Percentiles rank a stretch among this genome's conserved stretches.
Evolutionary conservation across 1,284 basidiomycete genomes (phyloP).

Genomic region (Coriolopsis trogii): DNA sequence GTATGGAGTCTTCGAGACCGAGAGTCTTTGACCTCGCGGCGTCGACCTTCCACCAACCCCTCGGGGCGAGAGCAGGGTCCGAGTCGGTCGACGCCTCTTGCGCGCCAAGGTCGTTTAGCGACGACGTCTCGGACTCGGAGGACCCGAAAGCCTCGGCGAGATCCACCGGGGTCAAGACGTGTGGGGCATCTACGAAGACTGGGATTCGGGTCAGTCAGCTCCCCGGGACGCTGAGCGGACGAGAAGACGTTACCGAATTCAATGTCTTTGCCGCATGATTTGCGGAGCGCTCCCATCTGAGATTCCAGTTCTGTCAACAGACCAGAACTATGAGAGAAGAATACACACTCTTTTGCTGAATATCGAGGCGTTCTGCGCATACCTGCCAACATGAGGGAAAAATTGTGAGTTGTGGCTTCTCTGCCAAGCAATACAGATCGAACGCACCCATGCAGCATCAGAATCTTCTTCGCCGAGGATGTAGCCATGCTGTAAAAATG

Average conservation of each 20-base stretch:
- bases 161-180: slow-evolving; percentile 75
- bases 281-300: slow-evolving; percentile 78
- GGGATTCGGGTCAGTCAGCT: slow-evolving; percentile 2
- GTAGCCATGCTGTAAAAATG: neutral
- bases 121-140: slow-evolving; percentile 24
- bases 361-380: slow-evolving; percentile 80
- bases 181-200: slow-evolving; percentile 86
- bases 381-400: slow-evolving; percentile 48
- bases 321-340: slow-evolving; percentile 5
- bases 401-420: neutral
- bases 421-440: too few species aligned
- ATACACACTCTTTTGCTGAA: slow-evolving; percentile 82
- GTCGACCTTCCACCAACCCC: slow-evolving; percentile 79
- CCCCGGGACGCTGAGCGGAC: neutral
- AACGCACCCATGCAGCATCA: slow-evolving; percentile 67
- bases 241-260: slow-evolving; percentile 59
- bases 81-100: slow-evolving; percentile 53
- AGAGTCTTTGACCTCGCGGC: slow-evolving; percentile 50
- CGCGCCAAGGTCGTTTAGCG: slow-evolving; percentile 55
- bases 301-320: neutral
- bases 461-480: slow-evolving; percentile 38
- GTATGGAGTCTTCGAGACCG: slow-evolving; percentile 64
- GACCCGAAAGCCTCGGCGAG: slow-evolving; percentile 44
- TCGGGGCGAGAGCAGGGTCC: slow-evolving; percentile 67
- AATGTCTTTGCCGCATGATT: slow-evolving; percentile 66